A percentile compares a stretch with the other conserved stretches of the same genome.
Evolutionary conservation across 1,139 yeast genomes (phyloP).

Genomic region (Petasospora fabianii): DNA sequence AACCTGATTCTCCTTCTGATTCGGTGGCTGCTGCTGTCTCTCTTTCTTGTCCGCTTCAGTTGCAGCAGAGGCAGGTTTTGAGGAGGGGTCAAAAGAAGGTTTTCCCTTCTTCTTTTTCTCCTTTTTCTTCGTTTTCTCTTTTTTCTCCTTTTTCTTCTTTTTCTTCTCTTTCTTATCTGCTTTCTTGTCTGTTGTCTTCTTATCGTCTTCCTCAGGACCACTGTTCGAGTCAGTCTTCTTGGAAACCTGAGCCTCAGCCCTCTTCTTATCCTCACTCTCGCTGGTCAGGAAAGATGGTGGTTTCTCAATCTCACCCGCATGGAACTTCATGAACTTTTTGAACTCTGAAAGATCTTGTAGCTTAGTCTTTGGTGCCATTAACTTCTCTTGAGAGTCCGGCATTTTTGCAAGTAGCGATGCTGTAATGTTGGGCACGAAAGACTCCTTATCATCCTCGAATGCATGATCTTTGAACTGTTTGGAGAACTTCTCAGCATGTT

Average conservation of each 20-base stretch:
- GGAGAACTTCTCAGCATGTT: conserved; percentile 17
- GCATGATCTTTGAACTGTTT: conserved; percentile 6
- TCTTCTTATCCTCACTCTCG: conserved; percentile 4
- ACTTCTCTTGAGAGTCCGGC: conserved; percentile 9
- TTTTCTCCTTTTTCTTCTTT: conserved; percentile 12
- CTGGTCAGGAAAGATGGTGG: conserved; percentile 14
- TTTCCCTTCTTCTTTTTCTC: background rate
- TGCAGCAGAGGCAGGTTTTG: too few species aligned
- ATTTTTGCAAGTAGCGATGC: conserved; percentile 16
- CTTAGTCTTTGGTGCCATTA: background rate
- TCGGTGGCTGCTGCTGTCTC: background rate
- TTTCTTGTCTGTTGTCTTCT: conserved; percentile 4
- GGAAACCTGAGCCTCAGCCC: background rate
- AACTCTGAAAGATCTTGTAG: conserved; percentile 12
- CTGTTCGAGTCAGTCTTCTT: background rate
- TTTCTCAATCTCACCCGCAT: conserved; percentile 19
- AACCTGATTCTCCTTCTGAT: background rate
- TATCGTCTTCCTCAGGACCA: background rate
- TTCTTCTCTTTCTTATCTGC: conserved; percentile 5
- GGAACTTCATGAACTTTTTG: conserved; percentile 16
- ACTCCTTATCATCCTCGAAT: conserved; percentile 25
- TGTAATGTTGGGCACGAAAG: conserved; percentile 16
- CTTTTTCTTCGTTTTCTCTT: conserved; percentile 10
- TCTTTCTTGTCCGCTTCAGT: background rate
- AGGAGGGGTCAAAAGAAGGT: too few species aligned